Conservation (phyloP, 2,329 filamentous ascomycete genomes). For the Talaromyces sp. region DNA sequence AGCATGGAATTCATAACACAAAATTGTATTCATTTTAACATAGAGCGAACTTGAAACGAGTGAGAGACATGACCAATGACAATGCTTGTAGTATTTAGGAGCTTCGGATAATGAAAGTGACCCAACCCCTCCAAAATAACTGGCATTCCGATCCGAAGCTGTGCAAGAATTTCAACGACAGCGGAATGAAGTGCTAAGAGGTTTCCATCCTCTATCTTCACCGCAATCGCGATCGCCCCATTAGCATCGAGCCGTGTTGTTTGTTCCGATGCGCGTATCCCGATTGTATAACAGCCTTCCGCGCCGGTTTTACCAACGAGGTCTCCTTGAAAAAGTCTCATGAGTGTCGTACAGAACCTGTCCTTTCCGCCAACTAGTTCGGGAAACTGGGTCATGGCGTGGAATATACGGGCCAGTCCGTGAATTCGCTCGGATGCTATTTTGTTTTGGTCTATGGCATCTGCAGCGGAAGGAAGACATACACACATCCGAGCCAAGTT, state of each 20-base stretch:
- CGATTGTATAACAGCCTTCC: constrained; percentile 45
- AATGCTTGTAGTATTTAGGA: constrained; percentile 35
- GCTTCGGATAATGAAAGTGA: constrained; percentile 27
- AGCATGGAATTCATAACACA: background rate
- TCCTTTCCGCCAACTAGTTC: constrained; percentile 42
- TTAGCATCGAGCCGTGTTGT: constrained; percentile 32
- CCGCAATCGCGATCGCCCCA: constrained; percentile 38
- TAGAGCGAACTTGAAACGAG: background rate
- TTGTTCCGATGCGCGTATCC: constrained; percentile 31
- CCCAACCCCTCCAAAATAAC: constrained; percentile 25
- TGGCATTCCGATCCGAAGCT: constrained; percentile 32
- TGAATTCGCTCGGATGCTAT: constrained; percentile 14
- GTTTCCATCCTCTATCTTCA: constrained; percentile 47
- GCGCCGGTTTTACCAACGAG: constrained; percentile 46
- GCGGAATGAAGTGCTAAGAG: constrained; percentile 40
- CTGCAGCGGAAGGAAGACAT: constrained; percentile 29
- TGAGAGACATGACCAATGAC: constrained; percentile 25
- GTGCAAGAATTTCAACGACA: constrained; percentile 40
- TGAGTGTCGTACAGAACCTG: constrained; percentile 44
- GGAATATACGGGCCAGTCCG: constrained; percentile 31
- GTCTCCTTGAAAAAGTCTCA: constrained; percentile 31
- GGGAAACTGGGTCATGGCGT: constrained; percentile 39
- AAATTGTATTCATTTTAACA: background rate
- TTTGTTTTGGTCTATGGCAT: background rate
- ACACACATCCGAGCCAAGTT: constrained; percentile 33